A percentile compares a stretch with the other conserved stretches of the same genome.
Conservation (phyloP, 805 yeast species). For the Candida xiaguanensis region DNA sequence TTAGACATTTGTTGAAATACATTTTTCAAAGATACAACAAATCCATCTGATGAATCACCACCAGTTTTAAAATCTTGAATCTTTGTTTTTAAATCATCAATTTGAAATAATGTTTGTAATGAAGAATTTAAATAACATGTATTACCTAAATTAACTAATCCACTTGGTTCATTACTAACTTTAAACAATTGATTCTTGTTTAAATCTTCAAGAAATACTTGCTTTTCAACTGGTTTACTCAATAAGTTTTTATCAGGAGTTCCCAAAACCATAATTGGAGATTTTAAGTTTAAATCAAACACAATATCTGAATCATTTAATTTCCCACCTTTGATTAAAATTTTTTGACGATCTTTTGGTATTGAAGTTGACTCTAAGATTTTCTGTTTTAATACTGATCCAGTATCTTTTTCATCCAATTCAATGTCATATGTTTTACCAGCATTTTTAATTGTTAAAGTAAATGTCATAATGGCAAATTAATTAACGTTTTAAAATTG, state of each 20-base stretch:
- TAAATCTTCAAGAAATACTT: conserved; percentile 69
- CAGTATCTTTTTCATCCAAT: conserved; percentile 52
- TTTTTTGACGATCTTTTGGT: conserved; percentile 87
- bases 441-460: conserved; percentile 34
- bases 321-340: conserved; percentile 86
- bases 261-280: conserved; percentile 84
- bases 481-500: not conserved
- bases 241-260: conserved; percentile 71
- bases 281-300: conserved; percentile 53
- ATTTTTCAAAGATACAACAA: conserved; percentile 35
- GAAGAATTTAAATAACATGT: conserved; percentile 77
- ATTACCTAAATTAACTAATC: conserved; percentile 67
- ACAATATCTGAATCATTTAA: conserved; percentile 66
- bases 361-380: conserved; percentile 73
- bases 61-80: conserved; percentile 16
- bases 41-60: conserved; percentile 11
- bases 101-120: conserved; percentile 50
- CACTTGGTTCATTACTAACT: conserved; percentile 52
- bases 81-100: conserved; percentile 39
- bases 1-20: conserved; percentile 44
- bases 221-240: conserved; percentile 47
- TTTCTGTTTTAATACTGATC: conserved; percentile 60
- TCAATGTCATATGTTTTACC: conserved; percentile 39
- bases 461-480: not conserved
- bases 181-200: conserved; percentile 39